These are phyloP conservation scores for Hordeum pubiflorum DNA, from an alignment of 202 grass and related monocot genomes.

Conservation along the genomic window DNA sequence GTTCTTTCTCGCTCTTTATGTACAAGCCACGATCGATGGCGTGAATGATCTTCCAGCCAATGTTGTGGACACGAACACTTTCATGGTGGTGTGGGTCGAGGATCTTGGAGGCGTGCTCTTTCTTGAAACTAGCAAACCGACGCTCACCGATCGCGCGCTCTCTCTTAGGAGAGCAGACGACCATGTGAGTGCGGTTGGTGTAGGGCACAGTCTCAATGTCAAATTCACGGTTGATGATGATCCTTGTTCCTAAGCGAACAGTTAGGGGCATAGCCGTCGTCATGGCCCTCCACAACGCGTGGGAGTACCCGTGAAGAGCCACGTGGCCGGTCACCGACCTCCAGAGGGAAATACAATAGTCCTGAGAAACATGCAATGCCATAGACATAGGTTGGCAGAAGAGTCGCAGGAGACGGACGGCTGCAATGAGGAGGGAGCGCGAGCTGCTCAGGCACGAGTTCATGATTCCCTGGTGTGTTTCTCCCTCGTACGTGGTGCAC, in stretches of 20 bases:
- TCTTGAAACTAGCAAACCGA: background rate
- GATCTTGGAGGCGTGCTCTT: background rate
- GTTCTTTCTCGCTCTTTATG: background rate
- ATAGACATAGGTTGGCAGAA: background rate
- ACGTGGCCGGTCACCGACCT: background rate
- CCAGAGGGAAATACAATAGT: background rate
- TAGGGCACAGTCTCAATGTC: background rate
- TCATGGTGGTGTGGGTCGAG: background rate
- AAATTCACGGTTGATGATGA: background rate
- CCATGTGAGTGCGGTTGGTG: background rate
- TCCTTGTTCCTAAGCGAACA: background rate
- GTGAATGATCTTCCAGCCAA: background rate
- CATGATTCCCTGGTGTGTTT: background rate
- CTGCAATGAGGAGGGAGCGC: background rate
- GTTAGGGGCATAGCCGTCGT: no score
- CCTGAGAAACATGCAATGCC: background rate
- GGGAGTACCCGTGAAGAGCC: background rate
- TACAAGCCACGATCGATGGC: background rate
- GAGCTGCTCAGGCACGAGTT: background rate
- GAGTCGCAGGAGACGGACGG: background rate
- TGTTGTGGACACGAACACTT: background rate
- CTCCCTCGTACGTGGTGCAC: background rate
- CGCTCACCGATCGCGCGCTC: rapidly evolving
- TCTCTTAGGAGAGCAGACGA: background rate
- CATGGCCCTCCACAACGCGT: background rate